Base-by-base conservation (phyloP, 2,329 filamentous ascomycete species). In the Lachnellula occidentalis region DNA sequence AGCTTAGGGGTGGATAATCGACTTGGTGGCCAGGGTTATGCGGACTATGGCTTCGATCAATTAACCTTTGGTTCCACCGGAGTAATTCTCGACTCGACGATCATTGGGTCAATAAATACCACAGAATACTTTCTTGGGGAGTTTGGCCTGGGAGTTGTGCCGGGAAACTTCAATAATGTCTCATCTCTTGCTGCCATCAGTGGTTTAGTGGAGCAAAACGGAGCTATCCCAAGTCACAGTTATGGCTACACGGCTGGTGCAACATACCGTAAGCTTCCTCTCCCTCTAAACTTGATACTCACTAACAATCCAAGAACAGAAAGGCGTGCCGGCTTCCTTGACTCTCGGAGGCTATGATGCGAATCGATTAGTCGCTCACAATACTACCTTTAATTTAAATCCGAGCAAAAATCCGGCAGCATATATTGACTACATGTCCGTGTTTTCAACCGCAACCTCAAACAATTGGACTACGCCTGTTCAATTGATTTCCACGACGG, bases 171-270 rank as follows among this genome's bases (percentile, higher is more conserved):
- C 60, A 72, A 72, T 12, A 67, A 71, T 56, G 72, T 72, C 65
- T 67, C 78, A 54, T 73, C 78, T 67, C 70, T 79, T 61, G 73
- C 79, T 63, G 70, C 80, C 54, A 65, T 85, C 64, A 71, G 79
- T 61, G 70, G 84, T 65, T 71, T 86, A 50, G 79, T 87, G 43
- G 78, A 83, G 64, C 70, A 76, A 11, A 75, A 78, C 54, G 79
- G 79, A 8, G 73, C 72, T 54, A 87, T 90, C 47, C 83, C 86
- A 1, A 90, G 87, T 67, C 76, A 88, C 58, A 88, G 85, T 42
- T 90, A 87, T 66, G 86, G 85, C 50, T 91, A 85, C 67, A 90
- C 87, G 3, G 87, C 87, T 41, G 88, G 88, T 15, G 86, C 86
- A n/a, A 78, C 79, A 58, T 90, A 90, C 65, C 78, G 84, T 85